phyloP scores from a whole-genome alignment of 805 yeast genomes.

The Zygosaccharomyces bailii region DNA sequence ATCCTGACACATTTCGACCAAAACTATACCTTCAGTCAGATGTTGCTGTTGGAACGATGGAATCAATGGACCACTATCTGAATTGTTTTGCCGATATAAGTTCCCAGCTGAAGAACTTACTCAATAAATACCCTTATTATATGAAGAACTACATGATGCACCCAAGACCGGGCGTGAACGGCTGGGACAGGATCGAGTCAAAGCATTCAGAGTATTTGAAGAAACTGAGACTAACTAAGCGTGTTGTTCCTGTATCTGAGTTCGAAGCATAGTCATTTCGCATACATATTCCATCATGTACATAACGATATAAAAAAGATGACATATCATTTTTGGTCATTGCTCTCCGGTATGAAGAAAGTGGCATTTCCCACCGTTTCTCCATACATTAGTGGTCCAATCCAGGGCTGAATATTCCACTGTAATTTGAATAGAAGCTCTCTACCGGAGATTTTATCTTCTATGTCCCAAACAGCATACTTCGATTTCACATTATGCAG shows the following conservation, averaged over 20 bases:
- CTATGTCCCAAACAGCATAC: constrained; percentile 86
- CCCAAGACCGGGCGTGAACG: constrained; percentile 20
- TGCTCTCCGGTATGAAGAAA: not conserved
- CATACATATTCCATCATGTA: constrained; percentile 4
- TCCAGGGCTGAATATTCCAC: constrained; percentile 90
- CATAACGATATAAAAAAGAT: not conserved
- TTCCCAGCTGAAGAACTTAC: constrained; percentile 19
- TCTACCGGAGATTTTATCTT: constrained; percentile 52
- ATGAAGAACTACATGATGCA: constrained; percentile 34
- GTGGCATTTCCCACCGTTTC: constrained; percentile 38
- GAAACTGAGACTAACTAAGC: constrained; percentile 19
- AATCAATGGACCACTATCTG: constrained; percentile 27
- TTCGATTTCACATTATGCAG: constrained; percentile 58
- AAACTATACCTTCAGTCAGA: constrained; percentile 30
- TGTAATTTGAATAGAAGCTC: constrained; percentile 68
- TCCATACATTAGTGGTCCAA: constrained; percentile 78
- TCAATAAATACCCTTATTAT: constrained; percentile 30
- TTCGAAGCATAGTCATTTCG: constrained; percentile 8
- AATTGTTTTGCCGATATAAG: constrained; percentile 18
- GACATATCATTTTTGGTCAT: not conserved
- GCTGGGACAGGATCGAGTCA: constrained; percentile 27
- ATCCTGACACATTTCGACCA: constrained; percentile 27
- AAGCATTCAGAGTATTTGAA: constrained; percentile 18
- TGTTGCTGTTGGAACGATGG: constrained; percentile 13
- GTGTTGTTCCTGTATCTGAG: constrained; percentile 13